Conservation (phyloP, 306 rosid genomes). For the Nissolia schottii region DNA sequence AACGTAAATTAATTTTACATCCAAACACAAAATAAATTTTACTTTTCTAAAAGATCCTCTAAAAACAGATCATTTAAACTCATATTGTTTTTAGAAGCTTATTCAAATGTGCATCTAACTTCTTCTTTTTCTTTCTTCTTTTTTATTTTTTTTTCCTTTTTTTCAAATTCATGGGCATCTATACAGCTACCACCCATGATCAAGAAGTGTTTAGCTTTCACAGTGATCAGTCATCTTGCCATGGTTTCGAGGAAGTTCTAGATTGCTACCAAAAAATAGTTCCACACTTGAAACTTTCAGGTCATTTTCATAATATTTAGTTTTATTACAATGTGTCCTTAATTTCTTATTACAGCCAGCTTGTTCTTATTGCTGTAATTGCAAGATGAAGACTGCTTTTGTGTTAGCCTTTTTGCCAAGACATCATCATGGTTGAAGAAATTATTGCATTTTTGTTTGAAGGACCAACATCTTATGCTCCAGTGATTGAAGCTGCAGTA, state of each 20-base stretch:
- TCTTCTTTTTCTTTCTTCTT: too few relatives aligned
- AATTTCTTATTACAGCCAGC: neutral
- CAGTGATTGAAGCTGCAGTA: conserved; percentile 78
- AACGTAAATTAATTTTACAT: too few relatives aligned
- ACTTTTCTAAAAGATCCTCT: too few relatives aligned
- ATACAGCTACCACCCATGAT: conserved; percentile 79
- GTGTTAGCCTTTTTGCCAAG: neutral
- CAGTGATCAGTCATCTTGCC: conserved; percentile 72
- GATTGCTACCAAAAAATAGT: conserved; percentile 68
- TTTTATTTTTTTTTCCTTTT: too few relatives aligned
- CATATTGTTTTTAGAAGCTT: too few relatives aligned
- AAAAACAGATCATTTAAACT: too few relatives aligned
- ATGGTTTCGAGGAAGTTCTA: conserved; percentile 86
- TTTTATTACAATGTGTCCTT: neutral
- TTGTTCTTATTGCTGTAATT: neutral
- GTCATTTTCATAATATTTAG: conserved; percentile 31
- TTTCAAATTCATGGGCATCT: too few relatives aligned
- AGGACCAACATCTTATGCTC: conserved; percentile 95
- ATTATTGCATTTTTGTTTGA: conserved; percentile 24
- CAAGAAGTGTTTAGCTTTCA: conserved; percentile 86
- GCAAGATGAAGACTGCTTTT: neutral
- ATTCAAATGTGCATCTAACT: too few relatives aligned
- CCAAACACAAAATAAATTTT: too few relatives aligned
- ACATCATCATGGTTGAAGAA: conserved; percentile 12
- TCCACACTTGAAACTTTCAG: conserved; percentile 70